phyloP scores from a whole-genome alignment of 225 moss, liverwort and hornwort species.

The Polytrichum commune region DNA sequence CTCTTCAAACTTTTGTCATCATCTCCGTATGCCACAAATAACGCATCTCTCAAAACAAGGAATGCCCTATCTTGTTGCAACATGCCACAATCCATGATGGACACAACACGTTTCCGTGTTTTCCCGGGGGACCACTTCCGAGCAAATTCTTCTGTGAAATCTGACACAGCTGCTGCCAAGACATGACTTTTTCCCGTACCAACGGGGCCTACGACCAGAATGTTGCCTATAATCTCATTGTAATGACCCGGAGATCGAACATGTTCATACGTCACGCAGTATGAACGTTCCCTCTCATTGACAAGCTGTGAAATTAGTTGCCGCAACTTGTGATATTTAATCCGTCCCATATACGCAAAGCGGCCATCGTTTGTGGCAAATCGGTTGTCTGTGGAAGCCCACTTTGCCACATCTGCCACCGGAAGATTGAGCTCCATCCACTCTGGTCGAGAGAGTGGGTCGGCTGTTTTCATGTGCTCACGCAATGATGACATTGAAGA shows the following conservation, averaged over 20 bases:
- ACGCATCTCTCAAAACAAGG: slow-evolving; percentile 28
- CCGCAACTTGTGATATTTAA: slow-evolving; percentile 34
- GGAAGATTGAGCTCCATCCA: slow-evolving; percentile 58
- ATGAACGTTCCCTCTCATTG: slow-evolving; percentile 26
- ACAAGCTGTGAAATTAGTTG: slow-evolving; percentile 39
- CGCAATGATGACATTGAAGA: slow-evolving; percentile 42
- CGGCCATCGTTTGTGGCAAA: slow-evolving; percentile 53
- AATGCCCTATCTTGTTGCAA: slow-evolving; percentile 40
- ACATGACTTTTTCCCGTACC: slow-evolving; percentile 45
- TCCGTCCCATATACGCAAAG: slow-evolving; percentile 44
- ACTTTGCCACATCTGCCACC: slow-evolving; percentile 34
- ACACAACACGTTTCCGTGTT: slow-evolving; percentile 37
- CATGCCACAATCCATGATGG: slow-evolving; percentile 44
- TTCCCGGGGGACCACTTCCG: slow-evolving; percentile 18
- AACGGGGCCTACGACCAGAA: slow-evolving; percentile 32
- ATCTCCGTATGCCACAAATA: slow-evolving; percentile 38
- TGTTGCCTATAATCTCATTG: slow-evolving; percentile 31
- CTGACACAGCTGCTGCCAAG: slow-evolving; percentile 26
- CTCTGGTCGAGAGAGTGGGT: slow-evolving; percentile 27
- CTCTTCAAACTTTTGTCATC: slow-evolving; percentile 33
- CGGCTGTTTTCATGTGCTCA: slow-evolving; percentile 29
- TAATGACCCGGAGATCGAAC: slow-evolving; percentile 33
- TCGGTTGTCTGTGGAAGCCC: slow-evolving; percentile 40
- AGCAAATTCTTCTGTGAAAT: slow-evolving; percentile 48
- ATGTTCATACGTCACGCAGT: slow-evolving; percentile 37